These are phyloP conservation scores for Eucalyptus viminalis DNA, from an alignment of 345 rosid genomes.

Conservation along the genomic window DNA sequence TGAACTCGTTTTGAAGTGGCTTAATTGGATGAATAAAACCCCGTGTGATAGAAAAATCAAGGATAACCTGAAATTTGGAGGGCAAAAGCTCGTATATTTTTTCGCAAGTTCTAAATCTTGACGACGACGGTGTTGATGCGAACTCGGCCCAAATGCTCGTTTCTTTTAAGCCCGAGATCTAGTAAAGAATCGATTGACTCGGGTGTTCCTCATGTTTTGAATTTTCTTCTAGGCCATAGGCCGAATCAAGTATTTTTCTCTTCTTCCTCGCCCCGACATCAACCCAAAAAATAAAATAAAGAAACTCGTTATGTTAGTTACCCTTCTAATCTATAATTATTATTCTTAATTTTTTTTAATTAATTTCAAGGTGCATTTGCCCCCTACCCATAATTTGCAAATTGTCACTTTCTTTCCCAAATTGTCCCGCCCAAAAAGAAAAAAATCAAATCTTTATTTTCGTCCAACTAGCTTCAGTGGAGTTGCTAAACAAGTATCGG, in stretches of 20 bases:
- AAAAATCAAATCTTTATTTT: too few species aligned
- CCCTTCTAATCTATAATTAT: not conserved
- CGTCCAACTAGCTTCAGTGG: not conserved
- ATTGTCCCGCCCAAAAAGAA: not conserved
- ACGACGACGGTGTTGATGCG: not conserved
- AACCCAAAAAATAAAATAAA: not conserved
- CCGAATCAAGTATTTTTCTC: not conserved
- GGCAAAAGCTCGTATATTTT: not conserved
- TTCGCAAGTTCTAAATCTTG: not conserved
- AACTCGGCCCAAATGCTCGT: not conserved
- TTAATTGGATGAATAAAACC: not conserved
- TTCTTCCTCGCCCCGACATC: not conserved
- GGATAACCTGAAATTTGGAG: not conserved
- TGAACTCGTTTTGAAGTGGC: not conserved
- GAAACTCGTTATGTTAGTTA: too few species aligned
- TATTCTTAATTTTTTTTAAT: not conserved
- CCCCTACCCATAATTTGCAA: not conserved
- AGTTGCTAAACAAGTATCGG: not conserved
- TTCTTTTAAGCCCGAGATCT: not conserved
- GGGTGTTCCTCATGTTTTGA: not conserved
- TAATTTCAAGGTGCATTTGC: not conserved
- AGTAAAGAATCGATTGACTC: not conserved
- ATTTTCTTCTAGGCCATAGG: not conserved
- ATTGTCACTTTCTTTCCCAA: not conserved
- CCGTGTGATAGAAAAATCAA: not conserved